Conservation (phyloP, 306 rosid species). For the Pachyrhizus erosus region DNA sequence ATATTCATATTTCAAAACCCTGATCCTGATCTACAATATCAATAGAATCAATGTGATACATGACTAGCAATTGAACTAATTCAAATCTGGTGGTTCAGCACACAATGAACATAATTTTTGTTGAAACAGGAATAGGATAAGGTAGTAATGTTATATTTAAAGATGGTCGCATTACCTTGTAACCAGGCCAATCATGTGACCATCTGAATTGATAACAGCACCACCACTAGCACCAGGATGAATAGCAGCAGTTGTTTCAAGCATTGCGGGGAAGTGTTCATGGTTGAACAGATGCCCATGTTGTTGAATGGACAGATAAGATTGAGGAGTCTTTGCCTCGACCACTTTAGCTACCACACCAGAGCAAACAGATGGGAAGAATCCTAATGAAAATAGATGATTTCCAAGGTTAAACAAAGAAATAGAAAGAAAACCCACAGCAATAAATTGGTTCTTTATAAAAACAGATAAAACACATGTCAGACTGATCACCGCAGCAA, state of each 20-base stretch:
- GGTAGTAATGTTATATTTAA: background rate
- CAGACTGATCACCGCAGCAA: background rate
- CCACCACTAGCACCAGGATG: constrained; percentile 99
- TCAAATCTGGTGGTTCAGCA: background rate
- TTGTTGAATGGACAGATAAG: constrained; percentile 56
- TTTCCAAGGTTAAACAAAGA: constrained; percentile 28
- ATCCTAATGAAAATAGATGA: constrained; percentile 53
- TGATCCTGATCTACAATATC: background rate
- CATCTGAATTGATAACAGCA: constrained; percentile 82
- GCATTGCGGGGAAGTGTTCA: constrained; percentile 72
- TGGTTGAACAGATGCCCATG: constrained; percentile 48
- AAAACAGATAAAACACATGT: background rate
- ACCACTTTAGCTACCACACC: constrained; percentile 92
- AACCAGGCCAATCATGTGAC: constrained; percentile 93
- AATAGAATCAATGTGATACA: constrained; percentile 31
- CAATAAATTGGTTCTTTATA: background rate
- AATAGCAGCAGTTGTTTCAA: constrained; percentile 95
- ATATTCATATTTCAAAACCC: constrained; percentile 19
- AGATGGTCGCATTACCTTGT: constrained; percentile 66
- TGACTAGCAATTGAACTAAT: constrained; percentile 1
- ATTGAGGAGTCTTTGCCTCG: constrained; percentile 63
- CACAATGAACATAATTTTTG: background rate
- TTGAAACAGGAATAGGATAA: background rate
- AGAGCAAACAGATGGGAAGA: constrained; percentile 82
- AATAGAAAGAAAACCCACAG: constrained; percentile 10